Conservation (phyloP, 1,139 yeast genomes). For the Yamadazyma atmosphaerica region DNA sequence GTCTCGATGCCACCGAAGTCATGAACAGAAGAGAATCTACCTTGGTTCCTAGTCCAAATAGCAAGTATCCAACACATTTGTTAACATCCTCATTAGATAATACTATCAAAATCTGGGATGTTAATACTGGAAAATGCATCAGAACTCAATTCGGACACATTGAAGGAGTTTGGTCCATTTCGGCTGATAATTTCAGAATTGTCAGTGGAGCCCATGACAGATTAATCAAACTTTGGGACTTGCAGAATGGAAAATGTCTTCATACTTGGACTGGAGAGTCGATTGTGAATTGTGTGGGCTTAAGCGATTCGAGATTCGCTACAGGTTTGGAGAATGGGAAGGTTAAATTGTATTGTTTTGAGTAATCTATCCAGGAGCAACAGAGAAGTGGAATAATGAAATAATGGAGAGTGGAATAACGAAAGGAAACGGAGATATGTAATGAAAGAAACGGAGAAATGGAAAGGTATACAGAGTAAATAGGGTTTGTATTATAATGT, state of each 20-base stretch:
- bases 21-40: slow-evolving; percentile 1
- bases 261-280: slow-evolving; percentile 81
- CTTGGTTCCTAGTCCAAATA: slow-evolving; percentile 17
- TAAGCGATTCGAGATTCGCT: slow-evolving; percentile 87
- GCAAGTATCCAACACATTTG: slow-evolving; percentile 70
- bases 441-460: too few relatives aligned
- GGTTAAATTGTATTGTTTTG: slow-evolving; percentile 82
- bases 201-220: slow-evolving; percentile 94
- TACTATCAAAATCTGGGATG: slow-evolving; percentile 89
- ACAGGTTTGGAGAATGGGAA: slow-evolving; percentile 88
- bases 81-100: slow-evolving; percentile 88
- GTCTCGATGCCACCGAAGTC: slow-evolving; percentile 9
- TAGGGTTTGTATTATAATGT: slow-evolving; percentile 1
- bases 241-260: slow-evolving; percentile 90
- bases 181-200: slow-evolving; percentile 92
- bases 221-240: slow-evolving; percentile 90
- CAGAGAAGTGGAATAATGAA: too few relatives aligned
- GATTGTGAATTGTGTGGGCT: slow-evolving; percentile 83
- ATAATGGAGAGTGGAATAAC: too few relatives aligned
- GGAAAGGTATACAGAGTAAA: too few relatives aligned
- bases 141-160: slow-evolving; percentile 96
- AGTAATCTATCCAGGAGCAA: too few relatives aligned
- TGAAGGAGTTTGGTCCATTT: slow-evolving; percentile 96
- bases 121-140: slow-evolving; percentile 79
- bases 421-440: too few relatives aligned